Base-by-base conservation (phyloP, 345 rosid species). In the Bretschneidera sinensis region DNA sequence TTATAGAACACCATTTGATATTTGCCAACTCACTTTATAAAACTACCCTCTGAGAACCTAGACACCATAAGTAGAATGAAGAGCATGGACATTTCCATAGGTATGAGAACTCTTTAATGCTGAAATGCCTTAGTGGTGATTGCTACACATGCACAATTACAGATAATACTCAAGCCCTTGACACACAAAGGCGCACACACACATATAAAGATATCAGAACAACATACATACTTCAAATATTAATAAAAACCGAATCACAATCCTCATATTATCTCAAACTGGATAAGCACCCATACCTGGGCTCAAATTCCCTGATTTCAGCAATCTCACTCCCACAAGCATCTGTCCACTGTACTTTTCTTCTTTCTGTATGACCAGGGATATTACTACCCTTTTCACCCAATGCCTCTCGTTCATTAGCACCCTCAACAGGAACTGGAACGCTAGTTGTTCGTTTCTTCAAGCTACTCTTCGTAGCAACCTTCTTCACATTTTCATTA, bases 281-380 rank as follows among this genome's bases (percentile, higher is more conserved):
- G 35, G 49, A 59, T 5, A 39, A 39, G 45, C 10, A 39, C 2
- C 16, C 45, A 54, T 86, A 95, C 97, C 99, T 94, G 58, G 99
- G 96, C 68, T 90, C 97, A 78, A 90, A 94, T 77, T 90, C 99
- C 76, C 84, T 76, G 72, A 90, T 79, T 77, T 94, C 92, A 54
- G 66, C 84, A 66, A 94, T 92, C 70, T 88, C 97, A 59, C 77
- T 85, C 49, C 99, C 97, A 77, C 88, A 81, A 64, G 81, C 81
- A 85, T 94, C 97, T 8, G 86, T 83, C 99, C 99, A 94, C 76
- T 86, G 96, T 74, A 94, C 97, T 84, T 81, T 94, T 67, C 92
- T 74, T 69, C 74, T 75, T 20, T 77, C 94, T 20, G 60, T 57
- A 58, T 83, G 80, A 61, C 77, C 80, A 48, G 75, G 62, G 24